Evolutionary conservation across 83 land plant species (phyloP), one percentile per base, ranked within the genome.

Genomic region (Diphasiastrum complanatum): DNA sequence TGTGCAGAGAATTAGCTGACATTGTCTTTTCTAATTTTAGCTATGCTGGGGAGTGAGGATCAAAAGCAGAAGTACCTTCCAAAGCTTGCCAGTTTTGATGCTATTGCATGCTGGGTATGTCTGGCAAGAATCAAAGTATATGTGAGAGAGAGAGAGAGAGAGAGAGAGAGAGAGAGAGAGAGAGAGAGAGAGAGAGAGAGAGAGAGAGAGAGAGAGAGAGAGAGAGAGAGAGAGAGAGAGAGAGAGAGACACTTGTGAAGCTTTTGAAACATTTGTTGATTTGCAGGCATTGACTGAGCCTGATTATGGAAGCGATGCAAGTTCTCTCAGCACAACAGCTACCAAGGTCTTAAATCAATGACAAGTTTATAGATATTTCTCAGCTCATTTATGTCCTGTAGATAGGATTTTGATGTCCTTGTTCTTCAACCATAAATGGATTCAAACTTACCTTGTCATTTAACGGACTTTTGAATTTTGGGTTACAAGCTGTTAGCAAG

Each of bases 231-330:
- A n/a, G n/a, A n/a, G n/a, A n/a, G n/a, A n/a, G n/a, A n/a, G n/a
- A n/a, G n/a, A n/a, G 18, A 3, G 11, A 35, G 22, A 14, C 28
- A 11, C 1, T 35, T 12, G 33, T 20, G 63, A 49, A 23, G 27
- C 49, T 62, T 27, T 33, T 62, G n/a, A n/a, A n/a, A n/a, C n/a
- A n/a, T n/a, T 55, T 12, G 14, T 43, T 3, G 30, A 19, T 16
- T 55, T 31, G 28, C 58, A 91, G 96, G 97, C 76, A 29, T 78
- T 91, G 71, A 87, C 96, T 34, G 91, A 91, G 56, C 97, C 97
- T 40, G 90, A 80, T 46, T 77, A 80, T 83, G 96, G 96, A 57
- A 91, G 96, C 68, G 96, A 91, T 75, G 96, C 85, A 32, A 91
- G 96, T 68, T 78, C 83, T 54, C 63, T 91, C 67, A 85, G 66